Evolutionary conservation across 2,329 filamentous ascomycete species (phyloP).

Genomic region (Aspergillus pseudoviridinutans): DNA sequence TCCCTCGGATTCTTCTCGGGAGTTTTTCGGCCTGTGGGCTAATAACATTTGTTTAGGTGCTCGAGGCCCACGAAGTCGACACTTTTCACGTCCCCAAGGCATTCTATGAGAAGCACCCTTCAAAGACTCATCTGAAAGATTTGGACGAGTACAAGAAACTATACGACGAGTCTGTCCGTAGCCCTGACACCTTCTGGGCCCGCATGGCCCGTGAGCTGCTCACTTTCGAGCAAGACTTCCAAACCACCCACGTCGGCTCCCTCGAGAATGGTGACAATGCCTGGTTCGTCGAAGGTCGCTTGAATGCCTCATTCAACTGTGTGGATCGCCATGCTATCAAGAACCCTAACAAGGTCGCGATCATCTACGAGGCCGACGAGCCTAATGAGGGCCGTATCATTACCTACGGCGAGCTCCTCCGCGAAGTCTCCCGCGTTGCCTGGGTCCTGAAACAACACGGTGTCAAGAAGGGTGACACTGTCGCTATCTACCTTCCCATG

Average conservation of each 20-base stretch:
- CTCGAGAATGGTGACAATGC: constrained; percentile 77
- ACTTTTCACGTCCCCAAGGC: constrained; percentile 55
- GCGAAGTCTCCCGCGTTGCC: constrained; percentile 82
- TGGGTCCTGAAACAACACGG: constrained; percentile 92
- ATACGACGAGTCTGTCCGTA: constrained; percentile 79
- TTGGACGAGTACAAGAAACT: constrained; percentile 61
- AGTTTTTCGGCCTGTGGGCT: constrained; percentile 6
- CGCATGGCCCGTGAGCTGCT: constrained; percentile 81
- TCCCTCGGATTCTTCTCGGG: neutral
- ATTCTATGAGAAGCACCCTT: constrained; percentile 57
- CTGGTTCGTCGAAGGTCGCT: constrained; percentile 89
- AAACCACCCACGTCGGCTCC: constrained; percentile 77
- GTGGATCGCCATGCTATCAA: constrained; percentile 95
- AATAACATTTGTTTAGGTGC: constrained; percentile 29
- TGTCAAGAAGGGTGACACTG: constrained; percentile 93
- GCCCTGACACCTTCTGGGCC: constrained; percentile 88
- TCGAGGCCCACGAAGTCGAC: constrained; percentile 47
- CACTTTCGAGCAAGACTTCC: constrained; percentile 85
- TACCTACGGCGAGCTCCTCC: constrained; percentile 88
- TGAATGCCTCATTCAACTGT: constrained; percentile 97
- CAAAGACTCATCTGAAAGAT: constrained; percentile 56
- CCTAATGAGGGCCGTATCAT: constrained; percentile 79
- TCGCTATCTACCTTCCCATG: constrained; percentile 97
- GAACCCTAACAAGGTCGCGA: constrained; percentile 86
- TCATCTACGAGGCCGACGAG: constrained; percentile 99